Evolutionary conservation across 2,329 filamentous ascomycete genomes (phyloP).

Genomic region (Monilinia fructigena): DNA sequence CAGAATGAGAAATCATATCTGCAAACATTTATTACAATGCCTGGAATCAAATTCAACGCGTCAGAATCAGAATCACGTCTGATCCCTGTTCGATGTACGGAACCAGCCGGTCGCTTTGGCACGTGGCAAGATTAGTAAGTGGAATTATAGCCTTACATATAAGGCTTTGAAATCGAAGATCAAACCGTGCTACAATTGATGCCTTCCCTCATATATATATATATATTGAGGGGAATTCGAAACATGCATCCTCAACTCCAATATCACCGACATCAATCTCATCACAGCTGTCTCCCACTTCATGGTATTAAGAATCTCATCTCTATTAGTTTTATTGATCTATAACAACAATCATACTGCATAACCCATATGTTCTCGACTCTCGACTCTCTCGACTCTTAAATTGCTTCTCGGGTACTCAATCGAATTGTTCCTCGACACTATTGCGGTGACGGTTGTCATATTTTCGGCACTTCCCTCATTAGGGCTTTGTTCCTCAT

Average conservation of each 20-base stretch:
- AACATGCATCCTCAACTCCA: not conserved
- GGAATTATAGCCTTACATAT: not conserved
- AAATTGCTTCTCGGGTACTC: not conserved
- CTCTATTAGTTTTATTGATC: not conserved
- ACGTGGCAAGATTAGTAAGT: too few relatives aligned
- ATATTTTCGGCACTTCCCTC: not conserved
- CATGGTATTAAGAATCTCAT: too few relatives aligned
- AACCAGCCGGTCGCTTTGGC: not conserved
- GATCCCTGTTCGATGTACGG: not conserved
- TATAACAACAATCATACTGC: not conserved
- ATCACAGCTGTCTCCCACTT: too few relatives aligned
- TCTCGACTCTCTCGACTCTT: not conserved
- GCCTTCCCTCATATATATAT: too few relatives aligned
- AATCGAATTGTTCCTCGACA: not conserved
- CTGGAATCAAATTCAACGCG: slow-evolving; percentile 21
- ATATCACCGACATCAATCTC: not conserved
- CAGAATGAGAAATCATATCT: slow-evolving; percentile 6
- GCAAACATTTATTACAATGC: slow-evolving; percentile 18
- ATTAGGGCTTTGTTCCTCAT: not conserved
- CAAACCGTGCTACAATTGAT: too few relatives aligned
- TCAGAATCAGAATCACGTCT: slow-evolving; percentile 21
- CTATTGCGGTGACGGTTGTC: slow-evolving; percentile 2
- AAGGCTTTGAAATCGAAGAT: not conserved
- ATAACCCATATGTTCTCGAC: not conserved
- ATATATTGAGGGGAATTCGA: too few relatives aligned